A percentile compares a stretch with the other conserved stretches of the same genome.
phyloP scores from a whole-genome alignment of 2,329 filamentous ascomycete species.

The Colletotrichum falcatum region DNA sequence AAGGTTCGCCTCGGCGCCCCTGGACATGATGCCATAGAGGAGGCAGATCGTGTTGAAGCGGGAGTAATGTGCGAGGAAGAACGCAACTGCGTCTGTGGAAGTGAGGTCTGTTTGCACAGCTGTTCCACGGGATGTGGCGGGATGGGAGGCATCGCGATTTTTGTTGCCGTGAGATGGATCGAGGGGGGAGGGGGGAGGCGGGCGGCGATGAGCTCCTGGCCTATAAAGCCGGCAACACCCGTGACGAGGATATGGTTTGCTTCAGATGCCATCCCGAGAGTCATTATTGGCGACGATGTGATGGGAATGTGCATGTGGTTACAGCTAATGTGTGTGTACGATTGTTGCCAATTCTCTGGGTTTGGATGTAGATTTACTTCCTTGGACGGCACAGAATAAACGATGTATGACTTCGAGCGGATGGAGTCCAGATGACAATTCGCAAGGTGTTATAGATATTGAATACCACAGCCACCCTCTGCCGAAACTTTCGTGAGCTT shows the following conservation, averaged over 20 bases:
- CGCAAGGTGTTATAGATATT: neutral
- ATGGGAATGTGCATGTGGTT: neutral
- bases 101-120: constrained; percentile 51
- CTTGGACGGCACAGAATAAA: neutral
- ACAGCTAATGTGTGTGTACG: neutral
- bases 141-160: constrained; percentile 65
- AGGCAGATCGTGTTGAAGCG: constrained; percentile 64
- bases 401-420: too few relatives aligned
- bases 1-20: constrained; percentile 70
- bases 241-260: constrained; percentile 67
- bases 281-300: neutral
- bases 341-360: neutral
- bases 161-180: constrained; percentile 65
- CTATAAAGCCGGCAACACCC: constrained; percentile 73
- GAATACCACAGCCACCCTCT: neutral
- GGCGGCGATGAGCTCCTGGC: constrained; percentile 68
- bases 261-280: constrained; percentile 4
- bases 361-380: too few relatives aligned
- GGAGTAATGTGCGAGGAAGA: constrained; percentile 45
- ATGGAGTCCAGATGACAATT: neutral
- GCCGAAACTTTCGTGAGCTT: neutral
- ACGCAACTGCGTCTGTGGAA: constrained; percentile 46
- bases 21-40: constrained; percentile 74
- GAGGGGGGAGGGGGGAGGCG: constrained; percentile 58
- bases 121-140: constrained; percentile 48